Percentiles rank a stretch among this genome's conserved stretches.
Evolutionary conservation across 2,329 filamentous ascomycete species (phyloP).

Genomic region (Aspergillus flavus): DNA sequence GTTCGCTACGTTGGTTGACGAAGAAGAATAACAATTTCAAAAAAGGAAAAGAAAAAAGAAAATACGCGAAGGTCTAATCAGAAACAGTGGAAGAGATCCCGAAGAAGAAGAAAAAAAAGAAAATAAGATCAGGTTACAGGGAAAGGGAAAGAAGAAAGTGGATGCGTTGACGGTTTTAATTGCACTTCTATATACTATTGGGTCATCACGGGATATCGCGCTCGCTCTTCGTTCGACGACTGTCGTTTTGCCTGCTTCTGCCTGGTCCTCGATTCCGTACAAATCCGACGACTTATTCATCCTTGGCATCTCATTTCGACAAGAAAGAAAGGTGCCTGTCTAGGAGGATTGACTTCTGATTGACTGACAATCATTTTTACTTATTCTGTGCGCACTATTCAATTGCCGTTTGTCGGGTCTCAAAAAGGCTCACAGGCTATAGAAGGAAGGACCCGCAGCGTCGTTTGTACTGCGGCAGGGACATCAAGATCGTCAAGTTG

Average conservation of each 20-base stretch:
- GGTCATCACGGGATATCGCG: slow-evolving; percentile 19
- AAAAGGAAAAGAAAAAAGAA: slow-evolving; percentile 10
- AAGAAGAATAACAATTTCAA: slow-evolving; percentile 16
- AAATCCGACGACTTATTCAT: slow-evolving; percentile 9
- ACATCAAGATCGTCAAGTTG: slow-evolving; percentile 21
- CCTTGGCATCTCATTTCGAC: slow-evolving; percentile 7
- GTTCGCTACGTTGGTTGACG: slow-evolving; percentile 40
- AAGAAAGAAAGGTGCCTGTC: neutral
- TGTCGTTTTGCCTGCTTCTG: slow-evolving; percentile 20
- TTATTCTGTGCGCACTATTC: slow-evolving; percentile 15
- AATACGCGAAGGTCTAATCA: neutral
- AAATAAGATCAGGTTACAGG: slow-evolving; percentile 18
- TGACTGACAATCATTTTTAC: slow-evolving; percentile 9
- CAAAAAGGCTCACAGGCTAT: slow-evolving; percentile 13
- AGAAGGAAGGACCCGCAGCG: slow-evolving; percentile 17
- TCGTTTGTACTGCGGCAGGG: slow-evolving; percentile 23
- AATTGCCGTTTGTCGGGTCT: slow-evolving; percentile 21
- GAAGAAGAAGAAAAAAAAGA: slow-evolving; percentile 15
- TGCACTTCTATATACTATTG: slow-evolving; percentile 21
- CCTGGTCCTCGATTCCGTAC: slow-evolving; percentile 10
- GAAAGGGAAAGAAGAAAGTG: slow-evolving; percentile 12
- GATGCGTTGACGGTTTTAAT: slow-evolving; percentile 4
- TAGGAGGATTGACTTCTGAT: slow-evolving; percentile 5
- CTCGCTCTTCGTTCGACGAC: slow-evolving; percentile 25
- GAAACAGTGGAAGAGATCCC: neutral